A percentile compares a stretch with the other conserved stretches of the same genome.
Conservation (phyloP, 495 filamentous ascomycete genomes). For the Penicillium mononematosum region DNA sequence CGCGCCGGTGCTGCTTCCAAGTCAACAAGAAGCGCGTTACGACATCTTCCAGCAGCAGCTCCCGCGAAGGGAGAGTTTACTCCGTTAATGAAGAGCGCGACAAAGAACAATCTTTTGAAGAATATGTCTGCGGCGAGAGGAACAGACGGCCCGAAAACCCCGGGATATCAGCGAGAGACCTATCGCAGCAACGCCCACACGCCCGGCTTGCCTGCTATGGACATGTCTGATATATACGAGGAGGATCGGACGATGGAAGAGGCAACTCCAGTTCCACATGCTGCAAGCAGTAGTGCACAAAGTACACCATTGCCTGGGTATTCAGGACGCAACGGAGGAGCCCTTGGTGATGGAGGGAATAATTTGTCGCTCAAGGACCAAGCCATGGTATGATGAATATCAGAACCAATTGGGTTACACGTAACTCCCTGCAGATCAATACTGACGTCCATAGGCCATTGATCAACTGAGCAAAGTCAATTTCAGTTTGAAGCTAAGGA, state of each 20-base stretch:
- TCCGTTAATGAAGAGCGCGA: conserved; percentile 85
- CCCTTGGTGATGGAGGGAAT: conserved; percentile 73
- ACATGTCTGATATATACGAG: conserved; percentile 65
- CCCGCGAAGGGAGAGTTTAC: conserved; percentile 80
- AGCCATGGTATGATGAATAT: conserved; percentile 64
- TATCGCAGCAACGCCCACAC: conserved; percentile 62
- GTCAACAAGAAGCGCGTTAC: conserved; percentile 53
- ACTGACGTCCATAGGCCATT: conserved; percentile 59
- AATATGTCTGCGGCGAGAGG: conserved; percentile 52
- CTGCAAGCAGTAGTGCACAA: conserved; percentile 71
- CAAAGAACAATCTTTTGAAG: conserved; percentile 69
- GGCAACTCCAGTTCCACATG: conserved; percentile 65
- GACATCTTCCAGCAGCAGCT: conserved; percentile 59
- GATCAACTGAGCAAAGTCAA: conserved; percentile 94
- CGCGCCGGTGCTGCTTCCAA: conserved; percentile 54
- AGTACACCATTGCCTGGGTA: conserved; percentile 75
- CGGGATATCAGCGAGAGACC: conserved; percentile 60
- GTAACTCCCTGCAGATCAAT: neutral
- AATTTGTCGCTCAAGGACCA: conserved; percentile 88
- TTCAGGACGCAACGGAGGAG: conserved; percentile 57
- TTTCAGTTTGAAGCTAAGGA: conserved; percentile 95
- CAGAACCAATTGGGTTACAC: neutral
- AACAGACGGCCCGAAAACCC: conserved; percentile 62
- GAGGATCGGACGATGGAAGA: conserved; percentile 59
- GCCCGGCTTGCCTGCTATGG: conserved; percentile 59